Base-by-base conservation (phyloP, 495 filamentous ascomycete species). In the Aspergillus haitiensis region DNA sequence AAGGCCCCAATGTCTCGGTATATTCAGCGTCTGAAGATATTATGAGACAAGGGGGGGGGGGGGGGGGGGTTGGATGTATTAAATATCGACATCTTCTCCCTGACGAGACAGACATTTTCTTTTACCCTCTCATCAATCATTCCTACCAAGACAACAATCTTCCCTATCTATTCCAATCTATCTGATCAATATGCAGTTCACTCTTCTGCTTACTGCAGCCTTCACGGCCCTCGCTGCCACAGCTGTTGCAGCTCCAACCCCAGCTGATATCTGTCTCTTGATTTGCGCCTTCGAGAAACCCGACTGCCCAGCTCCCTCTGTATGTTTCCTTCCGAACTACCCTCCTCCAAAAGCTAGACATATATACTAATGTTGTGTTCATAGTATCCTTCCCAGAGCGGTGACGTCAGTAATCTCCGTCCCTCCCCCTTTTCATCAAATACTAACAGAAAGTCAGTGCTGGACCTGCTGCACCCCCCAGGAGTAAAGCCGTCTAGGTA, bases 401-500 rank as follows among this genome's bases (percentile, higher is more conserved):
- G 42, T 46, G 42, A 46, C 5, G 42, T 46, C 12, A 46, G 42
- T 46, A 15, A 46, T n/a, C 42, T 16, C 42, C 11, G 18, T 4
- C 18, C 42, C 12, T 16, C 42, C 1, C 15, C 12, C 11, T n/a
- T 46, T 3, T 16, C 0, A 46, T 8, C 7, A 46, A 7, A 46
- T 46, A 18, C 42, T 46, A 13, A 46, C 6, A 46, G 8, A 46
- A 46, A 0, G 18, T 16, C 12, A 46, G 42, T 46, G 42, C 13
- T 46, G 42, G 42, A 46, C 42, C 12, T 46, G 42, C 42, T 46
- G 42, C 42, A 46, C 42, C 42, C 42, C 42, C 2, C 42, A 46
- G 42, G 42, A 13, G 11, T 46, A 46, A 46, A n/a, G 21, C 21
- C 21, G 1, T 27, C 21, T 3, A 27, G 21, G 21, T 27, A 3